Evolutionary conservation across 2,329 filamentous ascomycete species (phyloP), one percentile per base, ranked within the genome.

Genomic region (Neurospora crassa): DNA sequence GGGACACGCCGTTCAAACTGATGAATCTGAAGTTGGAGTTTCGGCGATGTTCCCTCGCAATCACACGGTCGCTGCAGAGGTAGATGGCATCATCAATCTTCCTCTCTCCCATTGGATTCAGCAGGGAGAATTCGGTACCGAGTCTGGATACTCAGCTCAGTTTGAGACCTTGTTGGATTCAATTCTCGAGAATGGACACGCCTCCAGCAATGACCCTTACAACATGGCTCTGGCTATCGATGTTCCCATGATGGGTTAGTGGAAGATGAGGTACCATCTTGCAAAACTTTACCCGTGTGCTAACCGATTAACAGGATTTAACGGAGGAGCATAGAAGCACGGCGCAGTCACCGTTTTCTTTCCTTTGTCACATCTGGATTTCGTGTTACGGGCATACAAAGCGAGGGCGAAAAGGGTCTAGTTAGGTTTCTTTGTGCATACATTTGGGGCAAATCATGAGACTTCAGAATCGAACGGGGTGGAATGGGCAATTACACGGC

Each of bases 31-130:
- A 24, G 47, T 73, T 3, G 72, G 70, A 5, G 73, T 73, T 72
- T 73, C 72, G 68, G 71, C 73, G 34, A 29, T 73, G 5, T 71
- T 73, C 41, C 69, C 72, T 47, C 45, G 45, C 45, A 47, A 47
- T 47, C 10, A 47, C 45, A n/a, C 45, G 12, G 67, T 73, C 6
- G 70, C 70, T 37, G 40, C 43, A n/a, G 67, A 47, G 45, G 45
- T 14, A 47, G n/a, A 47, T 47, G 45, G n/a, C n/a, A 20, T 47
- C 45, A n/a, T n/a, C 45, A 24, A 41, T 11, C 20, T 70, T 40
- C 29, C 40, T 20, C 37, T n/a, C 59, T 24, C n/a, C n/a, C 47
- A 59, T 40, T 67, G 45, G 29, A 20, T 37, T 14, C 47, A 18
- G 40, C 34, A 63, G n/a, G 34, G 63, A 40, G 45, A 41, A 8